These are phyloP conservation scores for Euphorbia lathyris DNA, from an alignment of 345 rosid species.

Conservation along the genomic window DNA sequence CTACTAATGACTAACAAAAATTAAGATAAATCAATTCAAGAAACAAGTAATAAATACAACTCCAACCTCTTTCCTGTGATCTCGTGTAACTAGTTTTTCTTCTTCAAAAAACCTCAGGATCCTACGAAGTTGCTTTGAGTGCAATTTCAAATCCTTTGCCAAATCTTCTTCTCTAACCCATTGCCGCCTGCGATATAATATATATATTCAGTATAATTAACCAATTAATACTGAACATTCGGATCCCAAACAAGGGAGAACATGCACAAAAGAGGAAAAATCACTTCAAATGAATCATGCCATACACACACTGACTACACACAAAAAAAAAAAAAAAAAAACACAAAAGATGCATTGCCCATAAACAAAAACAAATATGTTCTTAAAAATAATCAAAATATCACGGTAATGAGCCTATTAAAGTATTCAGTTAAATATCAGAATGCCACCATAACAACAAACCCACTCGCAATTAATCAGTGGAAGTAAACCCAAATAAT, in stretches of 20 bases:
- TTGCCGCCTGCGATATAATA: slow-evolving; percentile 51
- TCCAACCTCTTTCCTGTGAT: slow-evolving; percentile 79
- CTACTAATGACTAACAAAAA: no score
- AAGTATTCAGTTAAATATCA: neutral
- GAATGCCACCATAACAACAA: neutral
- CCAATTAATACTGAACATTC: neutral
- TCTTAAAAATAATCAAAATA: neutral
- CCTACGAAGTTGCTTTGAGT: slow-evolving; percentile 77
- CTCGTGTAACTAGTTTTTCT: slow-evolving; percentile 70
- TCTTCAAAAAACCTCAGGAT: slow-evolving; percentile 69
- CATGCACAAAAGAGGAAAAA: neutral
- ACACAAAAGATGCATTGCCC: no score
- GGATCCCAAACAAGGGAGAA: neutral
- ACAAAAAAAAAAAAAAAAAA: neutral
- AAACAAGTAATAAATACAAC: neutral
- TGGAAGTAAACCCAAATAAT: neutral
- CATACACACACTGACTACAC: neutral
- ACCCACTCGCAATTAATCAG: neutral
- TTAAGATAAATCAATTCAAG: neutral
- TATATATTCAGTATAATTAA: neutral
- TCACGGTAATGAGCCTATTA: neutral
- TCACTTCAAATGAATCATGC: neutral
- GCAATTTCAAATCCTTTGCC: slow-evolving; percentile 78
- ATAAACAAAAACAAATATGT: no score
- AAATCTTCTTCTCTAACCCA: slow-evolving; percentile 98